These are phyloP conservation scores for Phytophthora tubulina DNA, from an alignment of 352 stramenopile species.

Conservation along the genomic window DNA sequence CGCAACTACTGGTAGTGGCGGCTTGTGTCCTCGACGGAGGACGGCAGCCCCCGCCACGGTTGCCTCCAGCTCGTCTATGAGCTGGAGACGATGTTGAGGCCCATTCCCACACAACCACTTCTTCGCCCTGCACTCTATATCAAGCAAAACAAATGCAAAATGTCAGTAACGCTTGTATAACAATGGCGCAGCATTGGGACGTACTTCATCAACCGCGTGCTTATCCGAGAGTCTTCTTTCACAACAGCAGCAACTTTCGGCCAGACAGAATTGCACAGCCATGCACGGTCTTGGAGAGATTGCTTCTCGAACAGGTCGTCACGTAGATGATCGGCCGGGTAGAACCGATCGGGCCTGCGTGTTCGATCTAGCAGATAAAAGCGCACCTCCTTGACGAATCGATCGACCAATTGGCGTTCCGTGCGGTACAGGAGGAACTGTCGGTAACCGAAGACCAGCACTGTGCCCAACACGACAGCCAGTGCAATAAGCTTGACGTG, in stretches of 20 bases:
- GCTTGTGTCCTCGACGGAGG: conserved; percentile 6
- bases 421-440: conserved; percentile 53
- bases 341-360: conserved; percentile 48
- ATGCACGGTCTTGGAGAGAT: conserved; percentile 55
- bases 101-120: conserved; percentile 75
- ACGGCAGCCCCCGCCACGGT: conserved; percentile 1
- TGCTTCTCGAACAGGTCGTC: conserved; percentile 72
- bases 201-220: conserved; percentile 53
- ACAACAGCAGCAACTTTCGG: conserved; percentile 64
- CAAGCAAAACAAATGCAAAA: conserved; percentile 16
- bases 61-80: conserved; percentile 28
- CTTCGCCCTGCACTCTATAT: conserved; percentile 47
- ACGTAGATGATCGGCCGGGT: conserved; percentile 65
- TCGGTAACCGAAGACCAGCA: conserved; percentile 45
- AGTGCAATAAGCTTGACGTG: conserved; percentile 52
- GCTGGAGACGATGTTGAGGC: conserved; percentile 54
- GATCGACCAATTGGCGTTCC: conserved; percentile 62
- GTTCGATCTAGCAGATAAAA: conserved; percentile 66
- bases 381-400: conserved; percentile 76
- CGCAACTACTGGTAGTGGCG: not conserved
- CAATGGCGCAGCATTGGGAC: conserved; percentile 16
- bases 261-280: conserved; percentile 67
- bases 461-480: conserved; percentile 41
- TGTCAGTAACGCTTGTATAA: conserved; percentile 5
- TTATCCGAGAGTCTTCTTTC: conserved; percentile 66